Conservation (phyloP, 345 rosid species). For the Arabidopsis thaliana region DNA sequence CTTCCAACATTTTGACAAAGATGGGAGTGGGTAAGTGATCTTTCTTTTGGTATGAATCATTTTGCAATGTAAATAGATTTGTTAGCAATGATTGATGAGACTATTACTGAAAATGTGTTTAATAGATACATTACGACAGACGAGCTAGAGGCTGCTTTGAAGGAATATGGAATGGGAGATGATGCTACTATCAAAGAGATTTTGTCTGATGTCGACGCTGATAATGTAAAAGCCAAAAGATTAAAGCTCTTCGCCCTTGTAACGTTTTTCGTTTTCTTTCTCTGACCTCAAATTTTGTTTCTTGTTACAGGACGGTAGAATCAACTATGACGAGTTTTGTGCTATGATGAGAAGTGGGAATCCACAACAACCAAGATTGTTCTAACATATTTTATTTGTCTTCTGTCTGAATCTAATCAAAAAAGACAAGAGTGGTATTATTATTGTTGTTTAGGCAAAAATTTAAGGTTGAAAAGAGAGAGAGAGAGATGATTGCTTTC, state of each 20-base stretch:
- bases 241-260: neutral
- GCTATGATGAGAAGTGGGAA: slow-evolving; percentile 86
- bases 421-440: neutral
- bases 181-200: slow-evolving; percentile 73
- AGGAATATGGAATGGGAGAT: slow-evolving; percentile 83
- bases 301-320: slow-evolving; percentile 70
- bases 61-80: neutral
- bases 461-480: neutral
- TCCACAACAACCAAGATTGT: slow-evolving; percentile 52
- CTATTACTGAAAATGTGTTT: neutral
- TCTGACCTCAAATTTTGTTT: neutral
- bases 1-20: slow-evolving; percentile 88
- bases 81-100: neutral
- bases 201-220: slow-evolving; percentile 83
- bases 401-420: slow-evolving; percentile 9
- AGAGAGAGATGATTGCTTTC: neutral
- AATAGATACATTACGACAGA: slow-evolving; percentile 76
- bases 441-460: slow-evolving; percentile 3
- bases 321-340: slow-evolving; percentile 77
- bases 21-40: slow-evolving; percentile 71
- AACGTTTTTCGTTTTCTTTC: neutral
- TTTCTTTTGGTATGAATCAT: neutral
- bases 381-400: slow-evolving; percentile 27
- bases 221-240: slow-evolving; percentile 60
- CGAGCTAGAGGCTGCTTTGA: slow-evolving; percentile 77